Base-by-base conservation (phyloP, 2,329 filamentous ascomycete species). In the Aquanectria penicillioides region DNA sequence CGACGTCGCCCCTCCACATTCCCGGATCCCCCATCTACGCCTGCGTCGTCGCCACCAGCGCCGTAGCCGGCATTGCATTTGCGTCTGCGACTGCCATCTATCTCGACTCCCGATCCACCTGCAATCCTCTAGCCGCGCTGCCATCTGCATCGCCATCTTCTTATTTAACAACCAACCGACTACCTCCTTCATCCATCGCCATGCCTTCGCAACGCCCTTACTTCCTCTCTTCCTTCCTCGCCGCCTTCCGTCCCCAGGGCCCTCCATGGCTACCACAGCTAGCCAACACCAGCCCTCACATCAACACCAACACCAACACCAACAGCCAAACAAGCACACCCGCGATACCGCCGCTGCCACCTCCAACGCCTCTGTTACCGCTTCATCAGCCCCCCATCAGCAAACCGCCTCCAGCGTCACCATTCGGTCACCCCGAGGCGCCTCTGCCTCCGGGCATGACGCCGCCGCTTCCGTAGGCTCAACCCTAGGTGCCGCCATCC, bases 181-280 rank as follows among this genome's bases (percentile, higher is more conserved):
- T 10, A 33, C 11, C 23, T n/a, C 31, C 40, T 22, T 22, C 33
- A 28, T 29, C 28, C 29, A 17, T 26, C 59, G 62, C 34, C 38
- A 84, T 84, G 81, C 79, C 82, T 43, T 82, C 81, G 29, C 82
- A 85, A 68, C 80, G 82, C 46, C 82, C 83, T 41, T 85, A 81
- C 72, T 84, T 85, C 75, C 80, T 85, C 68, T 83, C 83, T 41
- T 81, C 80, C 68, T 84, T 85, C 75, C 78, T 85, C 72, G 80
- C 82, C 71, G 81, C 83, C 72, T 83, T 85, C 70, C 81, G 83
- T 57, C 68, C 69, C 34, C 80, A 80, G 67, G 71, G 75, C 11
- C 78, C 17, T 64, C 77, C 36, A 68, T 73, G 70, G 71, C 68
- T 63, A 71, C 66, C 69, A 64, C 65, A 28, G 56, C 63, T 22